Evolutionary conservation across 106 monocot genomes (phyloP), one percentile per base, ranked within the genome.

Genomic region (Dactylorhiza incarnata): DNA sequence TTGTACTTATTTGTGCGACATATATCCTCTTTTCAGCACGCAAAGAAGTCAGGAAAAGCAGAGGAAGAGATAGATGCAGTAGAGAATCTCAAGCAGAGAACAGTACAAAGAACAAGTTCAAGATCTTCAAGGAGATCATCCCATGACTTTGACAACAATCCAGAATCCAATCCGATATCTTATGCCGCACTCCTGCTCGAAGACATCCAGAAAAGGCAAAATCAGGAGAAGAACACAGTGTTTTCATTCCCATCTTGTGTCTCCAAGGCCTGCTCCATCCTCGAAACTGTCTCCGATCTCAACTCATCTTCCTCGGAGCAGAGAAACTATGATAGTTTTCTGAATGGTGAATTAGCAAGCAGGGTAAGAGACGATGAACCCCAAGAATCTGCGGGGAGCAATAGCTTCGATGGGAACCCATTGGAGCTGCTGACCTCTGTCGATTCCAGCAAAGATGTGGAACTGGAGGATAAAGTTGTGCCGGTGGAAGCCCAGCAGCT

Each of bases 341-440:
- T 50, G 76, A 55, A 77, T 6, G 72, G 69, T 53, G 62, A 68
- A 46, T 78, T 70, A 6, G 81, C 63, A 13, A 54, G 63, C 26
- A 78, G 77, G 66, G 78, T 85, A 56, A 79, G 87, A 23, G 87
- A 29, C 73, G 76, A 49, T 66, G 44, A 20, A 92, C 97, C 93
- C 12, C 91, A 94, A 49, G 97, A 97, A 62, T 97, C 94, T 0
- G 94, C 93, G 0, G 97, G 97, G 58, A 97, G 97, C 83, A 97
- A 97, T 61, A 97, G 91, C 75, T 81, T 87, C 6, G 78, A 71
- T 5, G 87, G 84, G 11, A 88, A 91, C 48, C 71, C 87, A 4
- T 89, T 82, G 90, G 78, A 78, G 87, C 82, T 65, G 78, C 73
- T 1, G 22, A 85, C 82, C 71, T 89, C 89, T 0, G 79, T 81